phyloP scores from a whole-genome alignment of 495 filamentous ascomycete genomes.

The Tuber calosporum region DNA sequence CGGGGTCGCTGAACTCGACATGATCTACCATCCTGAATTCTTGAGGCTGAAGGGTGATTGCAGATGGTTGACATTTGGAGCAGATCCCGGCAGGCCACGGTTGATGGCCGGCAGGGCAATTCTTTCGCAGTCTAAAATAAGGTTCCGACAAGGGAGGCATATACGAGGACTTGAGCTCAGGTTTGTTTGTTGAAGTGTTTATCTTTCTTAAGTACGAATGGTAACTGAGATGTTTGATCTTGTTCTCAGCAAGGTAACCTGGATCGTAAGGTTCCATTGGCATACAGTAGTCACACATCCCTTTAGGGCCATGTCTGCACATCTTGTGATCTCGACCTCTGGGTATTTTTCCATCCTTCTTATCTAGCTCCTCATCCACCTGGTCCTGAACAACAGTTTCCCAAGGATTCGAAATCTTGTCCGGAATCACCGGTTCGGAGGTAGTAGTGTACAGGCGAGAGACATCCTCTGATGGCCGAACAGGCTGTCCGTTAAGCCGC shows the following conservation, averaged over 20 bases:
- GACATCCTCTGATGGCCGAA: slow-evolving; percentile 60
- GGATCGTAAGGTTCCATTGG: slow-evolving; percentile 88
- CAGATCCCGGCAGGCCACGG: slow-evolving; percentile 97
- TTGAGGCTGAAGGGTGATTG: slow-evolving; percentile 90
- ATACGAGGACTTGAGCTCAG: slow-evolving; percentile 81
- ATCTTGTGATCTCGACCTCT: slow-evolving; percentile 69
- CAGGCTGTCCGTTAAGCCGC: slow-evolving; percentile 70
- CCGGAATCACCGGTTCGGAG: slow-evolving; percentile 40
- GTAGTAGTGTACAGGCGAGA: slow-evolving; percentile 56
- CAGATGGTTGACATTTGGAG: slow-evolving; percentile 95
- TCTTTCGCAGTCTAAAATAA: slow-evolving; percentile 76
- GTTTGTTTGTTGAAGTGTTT: slow-evolving; percentile 92
- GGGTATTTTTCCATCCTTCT: slow-evolving; percentile 85
- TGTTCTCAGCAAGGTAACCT: slow-evolving; percentile 81
- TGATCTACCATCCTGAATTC: slow-evolving; percentile 97
- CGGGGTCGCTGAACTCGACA: slow-evolving; percentile 82
- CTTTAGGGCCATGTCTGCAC: slow-evolving; percentile 91
- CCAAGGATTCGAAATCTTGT: slow-evolving; percentile 71
- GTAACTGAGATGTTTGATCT: slow-evolving; percentile 97
- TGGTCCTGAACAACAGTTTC: slow-evolving; percentile 79
- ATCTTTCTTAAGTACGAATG: slow-evolving; percentile 91
- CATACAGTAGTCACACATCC: slow-evolving; percentile 99
- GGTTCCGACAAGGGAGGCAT: slow-evolving; percentile 94
- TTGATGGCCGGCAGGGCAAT: slow-evolving; percentile 89
- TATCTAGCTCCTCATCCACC: slow-evolving; percentile 78